A percentile compares a stretch with the other conserved stretches of the same genome.
phyloP scores from a whole-genome alignment of 805 yeast species.

The Candida berthetii region DNA sequence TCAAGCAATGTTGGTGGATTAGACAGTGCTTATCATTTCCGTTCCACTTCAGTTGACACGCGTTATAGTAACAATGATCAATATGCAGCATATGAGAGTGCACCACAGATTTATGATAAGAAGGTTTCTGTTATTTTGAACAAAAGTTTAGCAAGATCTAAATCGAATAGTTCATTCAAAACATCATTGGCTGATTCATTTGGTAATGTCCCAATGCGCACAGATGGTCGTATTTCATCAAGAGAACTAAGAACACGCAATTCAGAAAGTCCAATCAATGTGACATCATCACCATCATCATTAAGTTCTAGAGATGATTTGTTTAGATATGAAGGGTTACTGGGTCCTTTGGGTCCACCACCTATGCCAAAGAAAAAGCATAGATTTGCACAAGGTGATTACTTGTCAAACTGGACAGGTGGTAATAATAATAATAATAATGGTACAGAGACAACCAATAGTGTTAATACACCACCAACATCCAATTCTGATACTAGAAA shows the following conservation, averaged over 20 bases:
- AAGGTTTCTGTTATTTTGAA: conserved; percentile 73
- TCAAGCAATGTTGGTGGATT: conserved; percentile 14
- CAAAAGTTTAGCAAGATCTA: conserved; percentile 64
- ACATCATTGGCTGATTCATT: conserved; percentile 68
- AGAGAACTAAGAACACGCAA: conserved; percentile 8
- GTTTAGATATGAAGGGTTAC: conserved; percentile 38
- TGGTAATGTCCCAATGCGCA: conserved; percentile 24
- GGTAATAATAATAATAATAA: conserved; percentile 23
- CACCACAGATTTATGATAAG: conserved; percentile 74
- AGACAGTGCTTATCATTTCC: conserved; percentile 25
- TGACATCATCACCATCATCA: conserved; percentile 19
- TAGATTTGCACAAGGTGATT: conserved; percentile 15
- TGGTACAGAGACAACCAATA: too few relatives aligned
- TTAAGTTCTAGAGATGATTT: conserved; percentile 32
- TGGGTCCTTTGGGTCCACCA: conserved; percentile 4
- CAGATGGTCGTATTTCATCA: conserved; percentile 16
- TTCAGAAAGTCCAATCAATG: conserved; percentile 10
- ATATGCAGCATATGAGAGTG: conserved; percentile 52
- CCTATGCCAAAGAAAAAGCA: conserved; percentile 10
- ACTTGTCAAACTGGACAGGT: conserved; percentile 11
- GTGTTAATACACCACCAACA: not conserved
- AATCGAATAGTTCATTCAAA: conserved; percentile 73
- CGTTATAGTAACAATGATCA: conserved; percentile 40
- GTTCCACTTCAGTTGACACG: conserved; percentile 55
- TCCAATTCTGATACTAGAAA: not conserved